These are phyloP conservation scores for Aureobasidium leucospermi DNA, from an alignment of 2,329 filamentous ascomycete species.

Conservation along the genomic window DNA sequence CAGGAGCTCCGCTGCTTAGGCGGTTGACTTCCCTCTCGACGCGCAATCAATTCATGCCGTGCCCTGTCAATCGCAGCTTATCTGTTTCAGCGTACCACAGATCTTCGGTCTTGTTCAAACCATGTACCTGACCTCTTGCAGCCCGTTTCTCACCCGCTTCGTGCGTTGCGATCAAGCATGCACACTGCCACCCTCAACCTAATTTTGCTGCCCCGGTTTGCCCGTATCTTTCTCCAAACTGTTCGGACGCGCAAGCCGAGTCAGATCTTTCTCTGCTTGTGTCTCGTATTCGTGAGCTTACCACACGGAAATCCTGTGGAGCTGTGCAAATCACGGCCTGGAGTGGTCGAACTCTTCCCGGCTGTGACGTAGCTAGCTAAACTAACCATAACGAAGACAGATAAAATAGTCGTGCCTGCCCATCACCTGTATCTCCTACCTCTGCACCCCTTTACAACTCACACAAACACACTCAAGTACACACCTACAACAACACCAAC, in stretches of 20 bases:
- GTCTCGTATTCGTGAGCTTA: conserved; percentile 9
- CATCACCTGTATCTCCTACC: neutral
- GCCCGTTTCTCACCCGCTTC: neutral
- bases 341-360: neutral
- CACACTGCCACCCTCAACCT: conserved; percentile 4
- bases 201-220: neutral
- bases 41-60: neutral
- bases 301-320: conserved; percentile 2
- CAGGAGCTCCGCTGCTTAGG: no score
- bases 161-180: neutral
- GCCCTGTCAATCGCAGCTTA: neutral
- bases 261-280: conserved; percentile 7
- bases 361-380: neutral
- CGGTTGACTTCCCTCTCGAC: neutral
- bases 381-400: neutral
- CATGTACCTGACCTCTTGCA: neutral
- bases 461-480: neutral
- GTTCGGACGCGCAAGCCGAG: conserved; percentile 8
- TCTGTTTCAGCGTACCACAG: neutral
- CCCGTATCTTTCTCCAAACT: neutral
- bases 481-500: neutral
- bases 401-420: neutral
- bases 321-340: conserved; percentile 1
- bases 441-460: neutral
- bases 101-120: neutral